Evolutionary conservation across 2,329 filamentous ascomycete genomes (phyloP).

Genomic region (Exophiala sp.): DNA sequence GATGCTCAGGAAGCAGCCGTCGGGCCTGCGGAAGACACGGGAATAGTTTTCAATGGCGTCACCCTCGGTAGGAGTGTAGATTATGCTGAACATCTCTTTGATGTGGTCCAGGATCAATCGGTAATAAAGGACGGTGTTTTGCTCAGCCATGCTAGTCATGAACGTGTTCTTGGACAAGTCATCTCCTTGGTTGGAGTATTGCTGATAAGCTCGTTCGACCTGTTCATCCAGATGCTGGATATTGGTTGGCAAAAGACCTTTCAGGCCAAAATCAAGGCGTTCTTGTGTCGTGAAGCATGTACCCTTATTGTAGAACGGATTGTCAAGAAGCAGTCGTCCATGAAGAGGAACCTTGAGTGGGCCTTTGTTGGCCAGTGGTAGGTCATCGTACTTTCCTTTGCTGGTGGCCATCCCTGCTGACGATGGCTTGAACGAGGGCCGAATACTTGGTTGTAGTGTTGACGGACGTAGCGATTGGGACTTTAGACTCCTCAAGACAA

Average conservation of each 20-base stretch:
- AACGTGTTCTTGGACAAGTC: slow-evolving; percentile 82
- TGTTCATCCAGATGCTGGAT: slow-evolving; percentile 76
- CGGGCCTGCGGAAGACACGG: slow-evolving; percentile 69
- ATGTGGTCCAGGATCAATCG: slow-evolving; percentile 73
- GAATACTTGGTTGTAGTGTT: no score
- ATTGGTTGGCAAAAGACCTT: slow-evolving; percentile 68
- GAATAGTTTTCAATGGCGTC: slow-evolving; percentile 86
- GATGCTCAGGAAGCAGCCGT: slow-evolving; percentile 79
- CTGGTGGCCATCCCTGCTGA: no score
- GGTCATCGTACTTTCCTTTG: slow-evolving; percentile 29
- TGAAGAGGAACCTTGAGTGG: slow-evolving; percentile 30
- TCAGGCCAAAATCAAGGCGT: slow-evolving; percentile 65
- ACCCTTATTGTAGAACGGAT: slow-evolving; percentile 75
- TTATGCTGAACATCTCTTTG: slow-evolving; percentile 84
- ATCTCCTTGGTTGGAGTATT: slow-evolving; percentile 63
- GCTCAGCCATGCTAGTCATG: slow-evolving; percentile 77
- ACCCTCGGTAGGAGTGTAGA: slow-evolving; percentile 80
- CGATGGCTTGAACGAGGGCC: no score
- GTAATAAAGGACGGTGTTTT: slow-evolving; percentile 78
- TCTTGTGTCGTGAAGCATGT: slow-evolving; percentile 71
- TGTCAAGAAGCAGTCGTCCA: slow-evolving; percentile 58
- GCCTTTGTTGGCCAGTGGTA: slow-evolving; percentile 33
- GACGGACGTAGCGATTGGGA: no score
- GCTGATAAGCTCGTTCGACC: slow-evolving; percentile 71
- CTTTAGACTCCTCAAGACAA: no score